Percentiles rank a stretch among this genome's conserved stretches.
Evolutionary conservation across 148 eudicot genomes (phyloP).

Genomic region (Dianthus caryophyllus): DNA sequence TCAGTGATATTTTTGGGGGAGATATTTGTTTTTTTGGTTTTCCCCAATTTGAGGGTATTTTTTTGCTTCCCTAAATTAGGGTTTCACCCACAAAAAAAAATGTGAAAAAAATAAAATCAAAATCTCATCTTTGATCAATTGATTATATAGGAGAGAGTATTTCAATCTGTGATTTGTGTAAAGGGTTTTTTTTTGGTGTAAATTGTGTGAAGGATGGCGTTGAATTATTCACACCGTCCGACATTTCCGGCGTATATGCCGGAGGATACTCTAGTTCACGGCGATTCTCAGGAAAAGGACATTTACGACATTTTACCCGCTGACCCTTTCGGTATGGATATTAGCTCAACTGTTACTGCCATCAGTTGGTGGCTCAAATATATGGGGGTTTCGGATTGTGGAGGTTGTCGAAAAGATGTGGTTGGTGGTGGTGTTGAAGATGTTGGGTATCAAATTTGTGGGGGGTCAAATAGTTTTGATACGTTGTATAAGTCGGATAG

Average conservation of each 20-base stretch:
- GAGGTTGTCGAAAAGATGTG: conserved; percentile 38
- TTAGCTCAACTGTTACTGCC: conserved; percentile 66
- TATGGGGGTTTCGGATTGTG: conserved; percentile 43
- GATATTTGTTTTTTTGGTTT: conserved; percentile 45
- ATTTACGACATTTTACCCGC: conserved; percentile 73
- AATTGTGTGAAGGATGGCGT: conserved; percentile 42
- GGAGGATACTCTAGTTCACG: conserved; percentile 48
- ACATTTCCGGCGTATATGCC: conserved; percentile 48
- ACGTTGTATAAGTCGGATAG: conserved; percentile 15
- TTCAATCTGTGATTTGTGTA: not conserved
- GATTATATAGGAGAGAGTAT: conserved; percentile 23
- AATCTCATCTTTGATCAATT: not conserved
- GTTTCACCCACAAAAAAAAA: conserved; percentile 7
- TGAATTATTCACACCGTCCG: conserved; percentile 70
- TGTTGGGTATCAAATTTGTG: conserved; percentile 40
- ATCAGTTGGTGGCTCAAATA: conserved; percentile 73
- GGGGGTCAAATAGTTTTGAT: conserved; percentile 46
- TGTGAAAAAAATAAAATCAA: not conserved
- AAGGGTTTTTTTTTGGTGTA: conserved; percentile 16
- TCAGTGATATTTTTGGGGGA: conserved; percentile 78
- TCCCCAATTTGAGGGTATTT: conserved; percentile 66
- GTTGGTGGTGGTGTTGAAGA: conserved; percentile 22
- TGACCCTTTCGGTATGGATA: conserved; percentile 94
- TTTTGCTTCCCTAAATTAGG: conserved; percentile 28
- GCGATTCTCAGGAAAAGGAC: conserved; percentile 46